Evolutionary conservation across 768 basidiomycete genomes (phyloP).

Genomic region (Mycena epipterygia): DNA sequence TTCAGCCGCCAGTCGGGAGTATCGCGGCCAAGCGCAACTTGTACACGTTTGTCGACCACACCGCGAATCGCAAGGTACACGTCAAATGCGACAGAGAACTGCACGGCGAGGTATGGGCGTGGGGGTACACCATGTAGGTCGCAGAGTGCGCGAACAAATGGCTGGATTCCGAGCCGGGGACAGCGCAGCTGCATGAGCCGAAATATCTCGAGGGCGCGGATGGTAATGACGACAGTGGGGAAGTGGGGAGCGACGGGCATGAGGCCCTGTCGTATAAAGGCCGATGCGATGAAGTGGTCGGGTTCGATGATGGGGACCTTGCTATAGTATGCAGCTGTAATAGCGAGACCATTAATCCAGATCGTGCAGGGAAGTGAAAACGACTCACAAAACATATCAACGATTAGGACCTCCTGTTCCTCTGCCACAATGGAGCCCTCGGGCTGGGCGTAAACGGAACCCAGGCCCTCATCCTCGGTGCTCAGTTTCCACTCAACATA

Average conservation of each 20-base stretch:
- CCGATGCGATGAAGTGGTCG: not conserved
- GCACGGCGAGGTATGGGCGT: not conserved
- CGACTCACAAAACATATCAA: too few relatives aligned
- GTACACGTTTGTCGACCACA: not conserved
- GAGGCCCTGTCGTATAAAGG: slow-evolving; percentile 13
- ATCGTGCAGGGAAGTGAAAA: too few relatives aligned
- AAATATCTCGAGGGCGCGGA: too few relatives aligned
- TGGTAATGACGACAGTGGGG: too few relatives aligned
- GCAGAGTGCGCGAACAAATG: slow-evolving; percentile 37
- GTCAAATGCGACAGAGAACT: slow-evolving; percentile 44
- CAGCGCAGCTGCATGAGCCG: slow-evolving; percentile 20
- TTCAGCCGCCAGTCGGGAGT: not conserved
- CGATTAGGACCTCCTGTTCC: not conserved
- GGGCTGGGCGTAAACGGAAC: not conserved
- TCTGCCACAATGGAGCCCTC: not conserved
- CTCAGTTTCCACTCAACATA: not conserved
- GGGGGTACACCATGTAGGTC: slow-evolving; percentile 26
- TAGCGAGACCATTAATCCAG: too few relatives aligned
- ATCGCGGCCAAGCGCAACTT: not conserved
- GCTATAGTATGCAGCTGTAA: too few relatives aligned
- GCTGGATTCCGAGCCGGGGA: slow-evolving; percentile 40
- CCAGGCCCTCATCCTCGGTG: not conserved
- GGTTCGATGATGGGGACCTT: too few relatives aligned
- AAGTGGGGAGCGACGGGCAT: too few relatives aligned
- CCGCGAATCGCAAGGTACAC: too few relatives aligned